A percentile compares a stretch with the other conserved stretches of the same genome.
These are phyloP conservation scores for Populus hybrid DNA, from an alignment of 441 rosid genomes.

Conservation along the genomic window DNA sequence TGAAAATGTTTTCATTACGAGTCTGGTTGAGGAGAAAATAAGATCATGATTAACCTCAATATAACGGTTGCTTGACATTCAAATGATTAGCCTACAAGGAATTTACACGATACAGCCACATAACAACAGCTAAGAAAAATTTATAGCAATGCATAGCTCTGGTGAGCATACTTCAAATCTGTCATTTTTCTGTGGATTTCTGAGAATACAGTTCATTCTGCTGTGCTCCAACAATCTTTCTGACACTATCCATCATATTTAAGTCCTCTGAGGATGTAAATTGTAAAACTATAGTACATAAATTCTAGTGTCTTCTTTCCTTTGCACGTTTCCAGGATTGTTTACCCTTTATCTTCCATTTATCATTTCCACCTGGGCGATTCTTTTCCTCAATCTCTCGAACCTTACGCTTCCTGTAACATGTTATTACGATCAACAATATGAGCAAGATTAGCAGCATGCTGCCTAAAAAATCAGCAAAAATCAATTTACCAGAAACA, in stretches of 20 bases:
- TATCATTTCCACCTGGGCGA: conserved; percentile 61
- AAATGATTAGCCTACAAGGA: no score
- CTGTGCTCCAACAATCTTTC: background rate
- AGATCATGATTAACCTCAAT: no score
- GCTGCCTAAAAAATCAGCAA: background rate
- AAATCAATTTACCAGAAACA: background rate
- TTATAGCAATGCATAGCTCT: no score
- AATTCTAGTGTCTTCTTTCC: conserved; percentile 54
- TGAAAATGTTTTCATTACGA: no score
- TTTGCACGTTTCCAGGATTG: conserved; percentile 52
- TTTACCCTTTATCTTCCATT: conserved; percentile 78
- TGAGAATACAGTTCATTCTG: background rate
- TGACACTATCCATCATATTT: background rate
- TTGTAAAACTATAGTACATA: background rate
- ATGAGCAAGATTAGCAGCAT: background rate
- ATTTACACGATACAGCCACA: no score
- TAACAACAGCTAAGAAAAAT: no score
- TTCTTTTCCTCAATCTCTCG: conserved; percentile 62
- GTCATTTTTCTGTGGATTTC: no score
- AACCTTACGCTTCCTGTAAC: conserved; percentile 72
- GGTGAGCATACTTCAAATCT: background rate
- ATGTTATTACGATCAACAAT: background rate
- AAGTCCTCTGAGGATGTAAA: background rate
- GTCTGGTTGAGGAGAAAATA: no score
- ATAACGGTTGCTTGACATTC: no score